Evolutionary conservation across 345 rosid species (phyloP).

Genomic region (Rhizophora mangle): DNA sequence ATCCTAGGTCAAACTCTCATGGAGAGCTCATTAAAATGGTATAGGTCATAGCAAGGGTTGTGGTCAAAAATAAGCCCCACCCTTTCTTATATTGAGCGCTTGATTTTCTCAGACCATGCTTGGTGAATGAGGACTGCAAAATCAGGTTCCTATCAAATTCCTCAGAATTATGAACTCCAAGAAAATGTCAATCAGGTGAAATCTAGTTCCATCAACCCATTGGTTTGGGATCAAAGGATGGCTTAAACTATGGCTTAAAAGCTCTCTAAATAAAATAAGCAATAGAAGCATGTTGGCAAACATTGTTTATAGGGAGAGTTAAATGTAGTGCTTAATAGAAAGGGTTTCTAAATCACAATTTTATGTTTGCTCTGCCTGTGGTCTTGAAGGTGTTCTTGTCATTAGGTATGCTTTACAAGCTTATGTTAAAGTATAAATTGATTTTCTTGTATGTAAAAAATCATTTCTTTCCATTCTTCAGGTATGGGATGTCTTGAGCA

Average conservation of each 20-base stretch:
- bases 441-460: background rate
- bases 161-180: background rate
- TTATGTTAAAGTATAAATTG: background rate
- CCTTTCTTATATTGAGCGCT: background rate
- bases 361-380: too few species aligned
- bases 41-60: background rate
- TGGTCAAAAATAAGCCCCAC: background rate
- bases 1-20: background rate
- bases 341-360: too few species aligned
- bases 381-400: background rate
- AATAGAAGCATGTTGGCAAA: too few species aligned
- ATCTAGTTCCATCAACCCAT: too few species aligned
- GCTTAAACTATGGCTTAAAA: too few species aligned
- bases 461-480: slow-evolving; percentile 21
- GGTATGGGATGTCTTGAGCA: slow-evolving; percentile 99
- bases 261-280: too few species aligned
- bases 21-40: background rate
- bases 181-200: too few species aligned
- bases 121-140: background rate
- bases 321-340: too few species aligned
- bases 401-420: background rate
- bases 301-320: too few species aligned
- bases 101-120: background rate
- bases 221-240: too few species aligned
- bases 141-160: background rate